Percentiles rank a stretch among this genome's conserved stretches.
These are phyloP conservation scores for Arabis alpina DNA, from an alignment of 345 rosid genomes.

Conservation along the genomic window DNA sequence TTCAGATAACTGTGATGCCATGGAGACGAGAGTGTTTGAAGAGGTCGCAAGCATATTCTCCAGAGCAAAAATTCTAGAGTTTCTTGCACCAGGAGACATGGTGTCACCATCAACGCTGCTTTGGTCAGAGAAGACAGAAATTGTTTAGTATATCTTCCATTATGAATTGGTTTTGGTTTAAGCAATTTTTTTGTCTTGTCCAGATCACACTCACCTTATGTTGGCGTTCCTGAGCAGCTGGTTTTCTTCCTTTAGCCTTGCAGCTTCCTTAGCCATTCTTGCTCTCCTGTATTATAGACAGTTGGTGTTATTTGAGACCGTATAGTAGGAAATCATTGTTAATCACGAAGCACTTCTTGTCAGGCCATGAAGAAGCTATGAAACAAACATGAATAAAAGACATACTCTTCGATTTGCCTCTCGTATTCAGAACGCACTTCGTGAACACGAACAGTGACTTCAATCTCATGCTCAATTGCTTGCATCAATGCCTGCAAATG, in stretches of 20 bases:
- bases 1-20: conserved; percentile 98
- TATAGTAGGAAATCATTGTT: conserved; percentile 12
- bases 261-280: conserved; percentile 85
- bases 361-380: conserved; percentile 17
- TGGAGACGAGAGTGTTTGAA: conserved; percentile 81
- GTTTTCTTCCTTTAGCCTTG: conserved; percentile 81
- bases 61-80: conserved; percentile 89
- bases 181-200: conserved; percentile 2
- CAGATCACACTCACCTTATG: conserved; percentile 55
- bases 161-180: background rate
- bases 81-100: conserved; percentile 97
- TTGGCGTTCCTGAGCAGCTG: conserved; percentile 59
- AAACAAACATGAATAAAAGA: conserved; percentile 31
- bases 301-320: conserved; percentile 16
- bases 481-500: conserved; percentile 76
- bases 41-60: conserved; percentile 96
- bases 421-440: conserved; percentile 95
- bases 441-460: conserved; percentile 84
- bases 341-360: background rate
- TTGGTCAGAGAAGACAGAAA: conserved; percentile 29
- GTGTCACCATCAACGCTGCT: conserved; percentile 60
- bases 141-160: conserved; percentile 21
- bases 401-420: conserved; percentile 96
- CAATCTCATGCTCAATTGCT: conserved; percentile 94
- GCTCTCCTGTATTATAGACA: conserved; percentile 67